A percentile compares a stretch with the other conserved stretches of the same genome.
These are phyloP conservation scores for Fusarium azukiicola DNA, from an alignment of 2,329 filamentous ascomycete genomes.

Conservation along the genomic window DNA sequence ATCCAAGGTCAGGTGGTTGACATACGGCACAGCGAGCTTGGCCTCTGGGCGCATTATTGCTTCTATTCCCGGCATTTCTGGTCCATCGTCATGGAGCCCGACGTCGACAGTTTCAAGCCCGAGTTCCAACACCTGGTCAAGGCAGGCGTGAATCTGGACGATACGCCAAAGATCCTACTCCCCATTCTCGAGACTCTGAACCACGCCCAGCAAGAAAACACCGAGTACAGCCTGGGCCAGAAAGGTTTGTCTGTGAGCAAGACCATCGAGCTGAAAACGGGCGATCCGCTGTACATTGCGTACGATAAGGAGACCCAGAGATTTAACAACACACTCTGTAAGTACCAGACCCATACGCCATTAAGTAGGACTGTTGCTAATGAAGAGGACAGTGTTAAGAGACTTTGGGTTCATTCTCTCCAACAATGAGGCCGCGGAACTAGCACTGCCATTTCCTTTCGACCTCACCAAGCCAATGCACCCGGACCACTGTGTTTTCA, in stretches of 20 bases:
- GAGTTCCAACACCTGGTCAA: neutral
- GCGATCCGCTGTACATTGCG: neutral
- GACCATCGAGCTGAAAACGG: neutral
- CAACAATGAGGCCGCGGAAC: neutral
- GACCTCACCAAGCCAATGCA: neutral
- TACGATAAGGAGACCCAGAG: neutral
- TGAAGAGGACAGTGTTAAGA: neutral
- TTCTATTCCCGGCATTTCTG: neutral
- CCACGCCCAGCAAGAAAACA: neutral
- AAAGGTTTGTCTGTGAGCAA: neutral
- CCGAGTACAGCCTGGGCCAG: neutral
- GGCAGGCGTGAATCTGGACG: neutral
- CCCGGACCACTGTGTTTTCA: neutral
- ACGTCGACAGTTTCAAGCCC: neutral
- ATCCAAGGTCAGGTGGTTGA: neutral
- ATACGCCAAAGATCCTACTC: neutral
- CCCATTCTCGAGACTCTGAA: neutral
- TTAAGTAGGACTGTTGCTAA: neutral
- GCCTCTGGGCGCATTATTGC: neutral
- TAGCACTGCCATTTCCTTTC: neutral
- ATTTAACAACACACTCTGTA: neutral
- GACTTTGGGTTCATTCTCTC: neutral
- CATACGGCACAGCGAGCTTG: neutral
- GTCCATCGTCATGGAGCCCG: neutral
- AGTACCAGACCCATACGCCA: neutral